A percentile compares a stretch with the other conserved stretches of the same genome.
Conservation (phyloP, 164 flowering plant genomes). For the Vitis rotundifolia region DNA sequence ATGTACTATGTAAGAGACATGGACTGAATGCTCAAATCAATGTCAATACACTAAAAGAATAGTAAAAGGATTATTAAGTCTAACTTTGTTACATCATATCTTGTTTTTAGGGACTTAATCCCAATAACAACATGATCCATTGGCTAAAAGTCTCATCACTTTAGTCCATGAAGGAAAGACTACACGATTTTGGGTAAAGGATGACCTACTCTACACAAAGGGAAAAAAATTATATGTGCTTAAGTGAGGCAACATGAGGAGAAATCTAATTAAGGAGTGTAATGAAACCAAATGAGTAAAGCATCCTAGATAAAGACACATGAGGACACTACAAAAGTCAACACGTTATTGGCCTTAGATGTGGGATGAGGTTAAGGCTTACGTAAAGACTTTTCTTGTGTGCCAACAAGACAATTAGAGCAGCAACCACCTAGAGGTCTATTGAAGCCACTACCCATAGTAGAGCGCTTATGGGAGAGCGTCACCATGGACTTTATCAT, state of each 20-base stretch:
- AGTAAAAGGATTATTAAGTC: too few relatives aligned
- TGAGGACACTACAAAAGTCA: neutral
- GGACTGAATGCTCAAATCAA: too few relatives aligned
- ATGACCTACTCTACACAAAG: neutral
- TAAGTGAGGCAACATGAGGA: neutral
- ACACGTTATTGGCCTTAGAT: slow-evolving; percentile 4
- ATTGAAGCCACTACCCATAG: too few relatives aligned
- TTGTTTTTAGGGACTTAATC: too few relatives aligned
- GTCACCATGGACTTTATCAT: too few relatives aligned
- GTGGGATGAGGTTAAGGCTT: slow-evolving; percentile 1
- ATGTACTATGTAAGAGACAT: too few relatives aligned
- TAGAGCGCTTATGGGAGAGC: too few relatives aligned
- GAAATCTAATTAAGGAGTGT: neutral
- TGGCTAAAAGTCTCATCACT: neutral
- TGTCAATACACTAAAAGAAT: too few relatives aligned
- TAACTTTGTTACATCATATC: too few relatives aligned
- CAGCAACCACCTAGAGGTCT: too few relatives aligned
- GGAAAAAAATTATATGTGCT: slow-evolving; percentile 6
- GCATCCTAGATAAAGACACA: slow-evolving; percentile 2
- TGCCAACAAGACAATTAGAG: slow-evolving; percentile 18
- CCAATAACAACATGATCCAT: neutral
- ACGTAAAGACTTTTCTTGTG: slow-evolving; percentile 14
- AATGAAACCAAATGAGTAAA: slow-evolving; percentile 2
- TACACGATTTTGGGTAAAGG: neutral
- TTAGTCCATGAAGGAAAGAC: neutral